Percentiles rank a stretch among this genome's conserved stretches.
Evolutionary conservation across 352 stramenopile species (phyloP).

Genomic region (Globisporangium echinulatum): DNA sequence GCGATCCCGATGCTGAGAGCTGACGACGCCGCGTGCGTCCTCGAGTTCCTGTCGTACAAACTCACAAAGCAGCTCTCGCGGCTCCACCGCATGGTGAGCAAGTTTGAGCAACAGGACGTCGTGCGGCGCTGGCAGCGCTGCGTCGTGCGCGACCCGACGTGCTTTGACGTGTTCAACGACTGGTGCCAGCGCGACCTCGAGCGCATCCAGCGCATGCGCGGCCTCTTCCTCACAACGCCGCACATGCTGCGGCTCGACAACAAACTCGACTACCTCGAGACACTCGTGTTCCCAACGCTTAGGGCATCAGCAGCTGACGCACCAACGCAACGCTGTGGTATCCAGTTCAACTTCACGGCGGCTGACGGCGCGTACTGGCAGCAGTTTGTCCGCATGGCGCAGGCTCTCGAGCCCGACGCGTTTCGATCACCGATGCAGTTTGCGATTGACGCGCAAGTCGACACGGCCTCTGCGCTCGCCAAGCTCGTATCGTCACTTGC

Average conservation of each 20-base stretch:
- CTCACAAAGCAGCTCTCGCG: slow-evolving; percentile 47
- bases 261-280: slow-evolving; percentile 48
- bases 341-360: slow-evolving; percentile 34
- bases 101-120: slow-evolving; percentile 36
- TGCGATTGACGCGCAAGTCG: slow-evolving; percentile 17
- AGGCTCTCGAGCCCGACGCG: slow-evolving; percentile 26
- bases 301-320: background rate
- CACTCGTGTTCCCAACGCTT: slow-evolving; percentile 32
- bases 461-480: slow-evolving; percentile 33
- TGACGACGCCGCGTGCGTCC: slow-evolving; percentile 17
- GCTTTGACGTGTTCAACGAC: slow-evolving; percentile 65
- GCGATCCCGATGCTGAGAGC: slow-evolving; percentile 49
- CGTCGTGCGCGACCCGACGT: slow-evolving; percentile 33
- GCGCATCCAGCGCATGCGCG: slow-evolving; percentile 48
- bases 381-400: slow-evolving; percentile 41
- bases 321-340: slow-evolving; percentile 14
- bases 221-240: slow-evolving; percentile 34
- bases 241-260: slow-evolving; percentile 61
- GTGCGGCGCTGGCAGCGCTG: slow-evolving; percentile 40
- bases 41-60: slow-evolving; percentile 55
- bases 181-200: slow-evolving; percentile 42
- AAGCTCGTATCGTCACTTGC: slow-evolving; percentile 23
- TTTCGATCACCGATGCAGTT: slow-evolving; percentile 45
- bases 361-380: slow-evolving; percentile 30
- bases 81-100: slow-evolving; percentile 41